A percentile compares a stretch with the other conserved stretches of the same genome.
Evolutionary conservation across 805 yeast genomes (phyloP).

Genomic region (Blastobotrys attinorum): DNA sequence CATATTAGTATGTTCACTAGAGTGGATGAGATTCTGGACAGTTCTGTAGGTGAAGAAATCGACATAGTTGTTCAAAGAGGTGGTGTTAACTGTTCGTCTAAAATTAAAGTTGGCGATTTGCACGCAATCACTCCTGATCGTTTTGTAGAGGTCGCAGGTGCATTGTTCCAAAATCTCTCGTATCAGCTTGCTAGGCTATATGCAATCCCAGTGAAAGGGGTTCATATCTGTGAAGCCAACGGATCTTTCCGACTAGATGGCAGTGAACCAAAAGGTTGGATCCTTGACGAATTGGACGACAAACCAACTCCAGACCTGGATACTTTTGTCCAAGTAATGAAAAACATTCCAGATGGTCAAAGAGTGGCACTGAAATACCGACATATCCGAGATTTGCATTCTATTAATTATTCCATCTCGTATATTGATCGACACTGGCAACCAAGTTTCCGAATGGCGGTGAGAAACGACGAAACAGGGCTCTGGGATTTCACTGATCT

Average conservation of each 20-base stretch:
- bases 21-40: slow-evolving; percentile 79
- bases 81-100: slow-evolving; percentile 47
- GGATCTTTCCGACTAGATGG: slow-evolving; percentile 52
- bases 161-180: slow-evolving; percentile 74
- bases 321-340: slow-evolving; percentile 70
- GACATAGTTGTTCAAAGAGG: slow-evolving; percentile 63
- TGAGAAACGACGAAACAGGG: slow-evolving; percentile 48
- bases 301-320: slow-evolving; percentile 67
- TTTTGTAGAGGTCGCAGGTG: slow-evolving; percentile 78
- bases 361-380: slow-evolving; percentile 65
- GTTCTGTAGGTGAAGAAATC: slow-evolving; percentile 51
- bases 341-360: slow-evolving; percentile 63
- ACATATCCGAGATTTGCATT: slow-evolving; percentile 73
- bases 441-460: slow-evolving; percentile 59
- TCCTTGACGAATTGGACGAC: slow-evolving; percentile 71
- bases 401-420: slow-evolving; percentile 57
- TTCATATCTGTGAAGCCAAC: slow-evolving; percentile 66
- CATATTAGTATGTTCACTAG: slow-evolving; percentile 61
- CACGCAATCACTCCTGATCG: slow-evolving; percentile 78
- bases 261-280: slow-evolving; percentile 64
- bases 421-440: slow-evolving; percentile 84
- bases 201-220: slow-evolving; percentile 80
- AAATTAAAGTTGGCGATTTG: slow-evolving; percentile 59
- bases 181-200: slow-evolving; percentile 84
- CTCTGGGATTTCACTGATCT: slow-evolving; percentile 48